Percentiles rank a stretch among this genome's conserved stretches.
phyloP scores from a whole-genome alignment of 305 asterid genomes.

The Solanum hybrid region DNA sequence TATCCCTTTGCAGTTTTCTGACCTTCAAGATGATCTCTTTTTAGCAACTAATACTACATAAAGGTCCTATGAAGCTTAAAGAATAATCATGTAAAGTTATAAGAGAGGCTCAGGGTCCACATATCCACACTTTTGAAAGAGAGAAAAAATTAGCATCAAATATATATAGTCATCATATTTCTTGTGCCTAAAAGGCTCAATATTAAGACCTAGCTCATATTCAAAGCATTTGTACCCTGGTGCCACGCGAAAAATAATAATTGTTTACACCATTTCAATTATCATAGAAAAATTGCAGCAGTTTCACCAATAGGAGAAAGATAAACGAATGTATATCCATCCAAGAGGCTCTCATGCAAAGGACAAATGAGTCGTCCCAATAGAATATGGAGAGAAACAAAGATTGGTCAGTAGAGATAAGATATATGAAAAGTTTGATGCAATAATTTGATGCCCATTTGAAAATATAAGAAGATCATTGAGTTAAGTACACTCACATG shows the following conservation, averaged over 20 bases:
- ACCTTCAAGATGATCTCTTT: conserved; percentile 20
- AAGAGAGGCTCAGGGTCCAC: neutral
- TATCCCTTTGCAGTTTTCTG: conserved; percentile 52
- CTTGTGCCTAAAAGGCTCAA: neutral
- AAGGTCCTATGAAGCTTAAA: neutral
- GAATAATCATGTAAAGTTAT: neutral
- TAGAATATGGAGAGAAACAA: neutral
- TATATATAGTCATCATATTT: neutral
- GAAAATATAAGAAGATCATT: neutral
- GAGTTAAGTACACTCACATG: conserved; percentile 32
- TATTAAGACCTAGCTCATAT: neutral
- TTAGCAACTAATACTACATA: neutral
- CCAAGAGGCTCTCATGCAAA: neutral
- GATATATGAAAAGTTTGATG: neutral
- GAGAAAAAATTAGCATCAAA: neutral
- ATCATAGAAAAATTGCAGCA: neutral
- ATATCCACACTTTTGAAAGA: neutral
- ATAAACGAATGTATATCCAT: neutral
- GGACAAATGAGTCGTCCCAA: neutral
- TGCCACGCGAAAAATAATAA: neutral
- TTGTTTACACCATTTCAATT: neutral
- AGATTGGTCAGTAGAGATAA: neutral
- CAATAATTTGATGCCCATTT: neutral
- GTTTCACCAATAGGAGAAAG: neutral
- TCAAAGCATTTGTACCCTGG: neutral